A percentile compares a stretch with the other conserved stretches of the same genome.
These are phyloP conservation scores for Parascedosporium putredinis DNA, from an alignment of 2,329 filamentous ascomycete species.

Conservation along the genomic window DNA sequence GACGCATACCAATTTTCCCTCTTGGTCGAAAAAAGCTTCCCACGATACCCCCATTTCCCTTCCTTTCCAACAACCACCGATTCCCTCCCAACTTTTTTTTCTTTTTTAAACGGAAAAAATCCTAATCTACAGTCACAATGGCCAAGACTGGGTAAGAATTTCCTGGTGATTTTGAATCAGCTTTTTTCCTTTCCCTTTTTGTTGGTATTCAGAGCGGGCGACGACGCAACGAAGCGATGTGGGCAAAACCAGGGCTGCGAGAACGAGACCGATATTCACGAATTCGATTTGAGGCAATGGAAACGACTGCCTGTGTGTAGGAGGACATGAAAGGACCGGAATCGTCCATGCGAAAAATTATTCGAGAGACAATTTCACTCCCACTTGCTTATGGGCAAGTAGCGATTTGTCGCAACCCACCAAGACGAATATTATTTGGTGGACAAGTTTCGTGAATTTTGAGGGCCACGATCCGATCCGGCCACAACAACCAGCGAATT, in stretches of 20 bases:
- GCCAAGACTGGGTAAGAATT: slow-evolving; percentile 56
- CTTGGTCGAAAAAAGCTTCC: not conserved
- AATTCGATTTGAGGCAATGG: too few relatives aligned
- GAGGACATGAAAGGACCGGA: not conserved
- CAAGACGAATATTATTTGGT: too few relatives aligned
- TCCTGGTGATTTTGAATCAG: too few relatives aligned
- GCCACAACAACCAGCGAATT: too few relatives aligned
- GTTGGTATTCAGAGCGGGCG: slow-evolving; percentile 11
- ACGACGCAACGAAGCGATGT: slow-evolving; percentile 5
- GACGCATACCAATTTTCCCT: not conserved
- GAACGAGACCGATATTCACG: too few relatives aligned
- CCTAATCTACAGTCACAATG: slow-evolving; percentile 39
- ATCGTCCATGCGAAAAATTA: not conserved
- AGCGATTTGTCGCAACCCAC: too few relatives aligned
- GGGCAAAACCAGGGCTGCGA: not conserved
- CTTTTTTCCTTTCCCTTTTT: slow-evolving; percentile 17
- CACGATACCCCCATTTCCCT: slow-evolving; percentile 5
- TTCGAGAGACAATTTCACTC: too few relatives aligned
- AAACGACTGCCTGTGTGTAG: not conserved
- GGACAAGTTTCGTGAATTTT: too few relatives aligned
- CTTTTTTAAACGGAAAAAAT: not conserved
- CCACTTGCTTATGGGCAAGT: too few relatives aligned
- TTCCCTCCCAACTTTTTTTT: not conserved
- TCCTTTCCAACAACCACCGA: not conserved
- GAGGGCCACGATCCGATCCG: too few relatives aligned